These are phyloP conservation scores for Phytophthora parvispora DNA, from an alignment of 352 stramenopile species.

Conservation along the genomic window DNA sequence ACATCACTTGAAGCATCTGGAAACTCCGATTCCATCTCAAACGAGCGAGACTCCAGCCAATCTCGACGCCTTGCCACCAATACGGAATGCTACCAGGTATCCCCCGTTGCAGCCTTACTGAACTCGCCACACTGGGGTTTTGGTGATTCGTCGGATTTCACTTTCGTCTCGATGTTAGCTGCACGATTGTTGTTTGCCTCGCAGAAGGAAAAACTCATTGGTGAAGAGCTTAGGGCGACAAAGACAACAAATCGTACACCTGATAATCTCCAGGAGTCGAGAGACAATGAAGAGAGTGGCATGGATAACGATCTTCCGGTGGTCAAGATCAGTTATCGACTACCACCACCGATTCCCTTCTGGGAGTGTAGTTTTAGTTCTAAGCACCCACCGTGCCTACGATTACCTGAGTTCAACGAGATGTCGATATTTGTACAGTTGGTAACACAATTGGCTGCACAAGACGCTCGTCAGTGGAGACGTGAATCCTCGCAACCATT, in stretches of 20 bases:
- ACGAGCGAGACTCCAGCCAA: constrained; percentile 1
- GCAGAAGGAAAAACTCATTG: constrained; percentile 54
- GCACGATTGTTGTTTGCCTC: constrained; percentile 38
- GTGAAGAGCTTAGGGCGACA: constrained; percentile 36
- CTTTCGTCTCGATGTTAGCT: constrained; percentile 13
- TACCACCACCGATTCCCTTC: constrained; percentile 14
- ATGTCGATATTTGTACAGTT: constrained; percentile 39
- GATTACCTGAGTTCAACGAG: background rate
- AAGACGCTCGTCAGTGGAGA: constrained; percentile 39
- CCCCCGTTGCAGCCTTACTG: constrained; percentile 32
- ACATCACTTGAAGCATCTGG: constrained; percentile 11
- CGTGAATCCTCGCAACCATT: constrained; percentile 42
- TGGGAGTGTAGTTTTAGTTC: constrained; percentile 21
- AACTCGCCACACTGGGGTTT: constrained; percentile 35
- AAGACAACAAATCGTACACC: constrained; percentile 16
- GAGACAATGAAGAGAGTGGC: constrained; percentile 13
- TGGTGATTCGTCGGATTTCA: constrained; percentile 32
- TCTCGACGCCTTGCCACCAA: background rate
- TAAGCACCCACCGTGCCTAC: background rate
- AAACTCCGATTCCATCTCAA: background rate
- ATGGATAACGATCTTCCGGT: constrained; percentile 15
- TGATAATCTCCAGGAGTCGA: constrained; percentile 11
- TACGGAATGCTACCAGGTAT: constrained; percentile 19
- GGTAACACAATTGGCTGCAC: constrained; percentile 29
- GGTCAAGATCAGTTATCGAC: constrained; percentile 26